Conservation (phyloP, 1,284 basidiomycete genomes). For the Cystobasidium pallidum region DNA sequence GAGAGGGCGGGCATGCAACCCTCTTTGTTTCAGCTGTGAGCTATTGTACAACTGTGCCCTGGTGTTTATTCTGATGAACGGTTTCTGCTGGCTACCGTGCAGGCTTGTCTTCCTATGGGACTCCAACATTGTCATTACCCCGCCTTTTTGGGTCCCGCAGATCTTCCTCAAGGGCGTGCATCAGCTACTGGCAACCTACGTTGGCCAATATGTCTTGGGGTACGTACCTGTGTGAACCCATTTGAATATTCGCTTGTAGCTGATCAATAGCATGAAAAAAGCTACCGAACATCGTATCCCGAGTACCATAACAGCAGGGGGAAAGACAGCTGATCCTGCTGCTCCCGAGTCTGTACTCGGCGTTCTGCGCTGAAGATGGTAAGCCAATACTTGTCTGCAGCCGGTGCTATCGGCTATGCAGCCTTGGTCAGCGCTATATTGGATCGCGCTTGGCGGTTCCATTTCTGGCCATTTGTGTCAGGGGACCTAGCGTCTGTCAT, state of each 20-base stretch:
- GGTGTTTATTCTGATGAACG: too few species aligned
- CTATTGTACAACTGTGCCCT: too few species aligned
- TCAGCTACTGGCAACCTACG: conserved; percentile 3
- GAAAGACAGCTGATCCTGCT: background rate
- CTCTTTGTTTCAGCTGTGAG: conserved; percentile 36
- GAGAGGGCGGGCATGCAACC: conserved; percentile 13
- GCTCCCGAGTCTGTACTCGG: too few species aligned
- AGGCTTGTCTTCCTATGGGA: conserved; percentile 35
- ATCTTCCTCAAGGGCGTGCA: conserved; percentile 17
- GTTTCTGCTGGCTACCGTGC: too few species aligned
- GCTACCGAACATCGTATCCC: conserved; percentile 5
- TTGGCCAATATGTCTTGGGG: conserved; percentile 23
- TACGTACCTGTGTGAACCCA: background rate
- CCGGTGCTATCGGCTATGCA: too few species aligned
- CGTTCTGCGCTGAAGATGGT: too few species aligned
- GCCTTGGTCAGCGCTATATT: too few species aligned
- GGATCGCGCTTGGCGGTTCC: conserved; percentile 14
- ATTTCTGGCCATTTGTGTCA: too few species aligned
- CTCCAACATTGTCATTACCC: conserved; percentile 30
- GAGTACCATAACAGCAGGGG: background rate
- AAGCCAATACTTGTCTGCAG: too few species aligned
- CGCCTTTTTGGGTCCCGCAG: conserved; percentile 29
- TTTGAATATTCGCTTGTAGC: background rate
- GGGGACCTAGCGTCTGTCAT: too few species aligned
- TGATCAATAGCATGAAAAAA: background rate